Evolutionary conservation across 352 stramenopile genomes (phyloP), one percentile per base, ranked within the genome.

Genomic region (Globisporangium orthogonon): DNA sequence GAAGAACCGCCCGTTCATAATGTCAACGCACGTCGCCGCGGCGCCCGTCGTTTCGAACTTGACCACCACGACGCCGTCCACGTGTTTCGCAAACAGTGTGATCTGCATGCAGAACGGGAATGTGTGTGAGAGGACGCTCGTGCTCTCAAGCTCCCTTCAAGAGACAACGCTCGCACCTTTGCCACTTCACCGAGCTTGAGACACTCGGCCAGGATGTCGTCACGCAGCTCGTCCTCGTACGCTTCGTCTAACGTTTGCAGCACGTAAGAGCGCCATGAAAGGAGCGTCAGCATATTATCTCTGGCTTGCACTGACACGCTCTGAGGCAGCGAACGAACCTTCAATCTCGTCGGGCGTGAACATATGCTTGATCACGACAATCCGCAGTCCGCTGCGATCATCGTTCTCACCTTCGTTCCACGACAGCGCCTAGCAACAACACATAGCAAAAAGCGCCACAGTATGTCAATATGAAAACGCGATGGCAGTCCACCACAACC

Each of bases 351-450:
- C 73, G 0, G 89, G 87, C 29, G 83, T 84, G 69, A 98, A 98
- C 83, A 98, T 91, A 77, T 97, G 86, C 75, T 98, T 97, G 33
- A 99, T 79, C 33, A 98, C 94, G 37, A 98, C 88, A 67, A 99
- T 99, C 5, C 92, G 83, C 28, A 98, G 69, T 7, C 92, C 96
- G 18, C 90, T 79, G 17, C 88, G 79, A 33, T 98, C 86, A 30
- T 85, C 89, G 40, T 95, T 83, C 71, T 98, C 95, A 49, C 97
- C 94, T 69, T 93, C 89, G 54, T 98, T 97, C 94, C 96, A 98
- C 35, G 94, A 97, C 52, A 98, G 69, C 6, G 95, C 94, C 78
- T 97, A 74, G 63, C 80, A 17, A 75, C 60, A 1, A 53, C 11
- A 15, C 2, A 17, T 35, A 35, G 43, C 29, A 18, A 23, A 23